Conservation (phyloP, 805 yeast species). For the Candida pini region DNA sequence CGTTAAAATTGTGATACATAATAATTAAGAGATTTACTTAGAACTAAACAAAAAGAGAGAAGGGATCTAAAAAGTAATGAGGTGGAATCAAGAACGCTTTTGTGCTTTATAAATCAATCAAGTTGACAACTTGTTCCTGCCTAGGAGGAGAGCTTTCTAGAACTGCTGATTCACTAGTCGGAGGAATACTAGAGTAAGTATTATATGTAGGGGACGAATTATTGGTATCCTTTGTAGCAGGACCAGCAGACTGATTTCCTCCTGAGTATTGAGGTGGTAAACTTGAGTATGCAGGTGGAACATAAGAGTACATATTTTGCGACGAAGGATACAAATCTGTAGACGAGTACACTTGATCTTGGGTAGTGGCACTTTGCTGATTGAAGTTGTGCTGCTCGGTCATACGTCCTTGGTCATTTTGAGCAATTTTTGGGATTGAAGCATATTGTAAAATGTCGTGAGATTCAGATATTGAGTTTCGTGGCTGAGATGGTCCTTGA, state of each 20-base stretch:
- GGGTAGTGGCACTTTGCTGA: too few species aligned
- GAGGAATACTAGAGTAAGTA: slow-evolving; percentile 1
- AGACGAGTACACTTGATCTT: slow-evolving; percentile 9
- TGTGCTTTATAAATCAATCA: slow-evolving; percentile 19
- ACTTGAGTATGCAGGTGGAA: slow-evolving; percentile 2
- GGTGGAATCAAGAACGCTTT: too few species aligned
- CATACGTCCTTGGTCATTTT: too few species aligned
- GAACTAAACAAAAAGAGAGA: background rate
- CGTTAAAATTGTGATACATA: too few species aligned
- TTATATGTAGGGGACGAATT: slow-evolving; percentile 1
- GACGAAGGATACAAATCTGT: slow-evolving; percentile 11
- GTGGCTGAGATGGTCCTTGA: slow-evolving; percentile 2
- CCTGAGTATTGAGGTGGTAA: background rate
- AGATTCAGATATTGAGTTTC: slow-evolving; percentile 4
- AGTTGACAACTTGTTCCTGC: slow-evolving; percentile 14
- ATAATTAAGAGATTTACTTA: too few species aligned
- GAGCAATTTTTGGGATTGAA: slow-evolving; percentile 5
- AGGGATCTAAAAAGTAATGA: background rate
- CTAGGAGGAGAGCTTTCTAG: background rate
- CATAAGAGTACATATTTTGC: slow-evolving; percentile 2
- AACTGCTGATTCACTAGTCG: background rate
- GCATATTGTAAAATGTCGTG: slow-evolving; percentile 10
- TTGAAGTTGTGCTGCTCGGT: slow-evolving; percentile 1
- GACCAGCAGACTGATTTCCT: background rate
- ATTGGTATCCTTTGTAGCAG: background rate